phyloP scores from a whole-genome alignment of 2,329 filamentous ascomycete genomes.

The Ceratocystis ficicola region DNA sequence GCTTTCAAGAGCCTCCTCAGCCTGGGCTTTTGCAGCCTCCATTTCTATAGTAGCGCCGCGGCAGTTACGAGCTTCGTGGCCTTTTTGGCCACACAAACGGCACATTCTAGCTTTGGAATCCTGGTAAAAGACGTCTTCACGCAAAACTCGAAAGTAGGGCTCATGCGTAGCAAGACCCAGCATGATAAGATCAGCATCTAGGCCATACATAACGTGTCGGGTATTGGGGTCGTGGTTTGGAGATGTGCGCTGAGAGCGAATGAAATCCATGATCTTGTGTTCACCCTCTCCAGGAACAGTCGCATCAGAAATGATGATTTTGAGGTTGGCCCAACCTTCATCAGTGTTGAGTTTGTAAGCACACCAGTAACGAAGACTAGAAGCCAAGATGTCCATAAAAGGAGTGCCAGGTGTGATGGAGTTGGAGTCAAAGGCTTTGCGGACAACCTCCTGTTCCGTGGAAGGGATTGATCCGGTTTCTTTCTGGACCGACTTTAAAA shows the following conservation, averaged over 20 bases:
- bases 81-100: slow-evolving; percentile 80
- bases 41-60: slow-evolving; percentile 74
- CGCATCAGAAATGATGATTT: slow-evolving; percentile 96
- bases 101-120: slow-evolving; percentile 73
- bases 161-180: slow-evolving; percentile 93
- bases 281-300: slow-evolving; percentile 96
- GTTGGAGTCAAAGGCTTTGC: slow-evolving; percentile 86
- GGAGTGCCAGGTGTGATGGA: slow-evolving; percentile 91
- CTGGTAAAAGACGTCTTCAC: slow-evolving; percentile 93
- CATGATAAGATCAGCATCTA: slow-evolving; percentile 99
- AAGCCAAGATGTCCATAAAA: slow-evolving; percentile 93
- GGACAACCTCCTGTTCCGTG: slow-evolving; percentile 43
- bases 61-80: slow-evolving; percentile 80
- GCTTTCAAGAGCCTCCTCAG: slow-evolving; percentile 27
- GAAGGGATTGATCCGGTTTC: slow-evolving; percentile 47
- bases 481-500: slow-evolving; percentile 70
- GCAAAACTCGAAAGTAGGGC: slow-evolving; percentile 87
- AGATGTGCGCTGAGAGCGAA: slow-evolving; percentile 82
- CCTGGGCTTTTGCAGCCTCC: slow-evolving; percentile 21
- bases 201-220: slow-evolving; percentile 91
- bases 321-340: slow-evolving; percentile 86
- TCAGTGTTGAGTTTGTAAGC: slow-evolving; percentile 97
- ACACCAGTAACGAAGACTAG: slow-evolving; percentile 88
- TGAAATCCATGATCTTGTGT: slow-evolving; percentile 98
- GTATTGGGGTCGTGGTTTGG: slow-evolving; percentile 93